These are phyloP conservation scores for Osmanthus fragrans DNA, from an alignment of 257 asterid species.

Conservation along the genomic window DNA sequence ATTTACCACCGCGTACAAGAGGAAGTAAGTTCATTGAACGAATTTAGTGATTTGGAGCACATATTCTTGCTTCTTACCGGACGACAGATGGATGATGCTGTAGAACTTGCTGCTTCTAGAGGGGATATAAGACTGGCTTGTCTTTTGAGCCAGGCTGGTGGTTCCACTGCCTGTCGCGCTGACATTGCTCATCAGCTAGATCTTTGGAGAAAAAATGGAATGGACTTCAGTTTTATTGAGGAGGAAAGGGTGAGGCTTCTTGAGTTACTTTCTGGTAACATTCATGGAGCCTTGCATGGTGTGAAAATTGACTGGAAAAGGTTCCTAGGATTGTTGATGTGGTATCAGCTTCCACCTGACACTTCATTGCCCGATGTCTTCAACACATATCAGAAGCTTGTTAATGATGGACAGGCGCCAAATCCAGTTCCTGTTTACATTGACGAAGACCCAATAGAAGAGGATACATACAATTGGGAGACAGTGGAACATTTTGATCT, in stretches of 20 bases:
- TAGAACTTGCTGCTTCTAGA: constrained; percentile 89
- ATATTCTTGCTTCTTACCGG: constrained; percentile 89
- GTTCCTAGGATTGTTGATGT: constrained; percentile 89
- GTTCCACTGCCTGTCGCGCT: constrained; percentile 62
- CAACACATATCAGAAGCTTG: constrained; percentile 79
- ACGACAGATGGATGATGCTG: constrained; percentile 87
- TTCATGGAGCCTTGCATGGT: constrained; percentile 65
- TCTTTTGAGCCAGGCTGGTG: constrained; percentile 93
- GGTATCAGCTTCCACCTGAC: constrained; percentile 94
- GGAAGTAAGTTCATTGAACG: constrained; percentile 72
- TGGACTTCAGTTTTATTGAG: constrained; percentile 88
- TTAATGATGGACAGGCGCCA: constrained; percentile 83
- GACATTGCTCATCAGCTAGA: constrained; percentile 79
- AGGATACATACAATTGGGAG: constrained; percentile 37
- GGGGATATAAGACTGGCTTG: constrained; percentile 97
- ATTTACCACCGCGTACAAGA: constrained; percentile 88
- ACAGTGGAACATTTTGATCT: constrained; percentile 70
- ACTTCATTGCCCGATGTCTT: constrained; percentile 69
- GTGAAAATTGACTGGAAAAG: constrained; percentile 94
- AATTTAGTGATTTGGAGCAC: constrained; percentile 68
- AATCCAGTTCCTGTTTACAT: constrained; percentile 90
- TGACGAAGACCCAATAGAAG: constrained; percentile 80
- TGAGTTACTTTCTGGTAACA: constrained; percentile 91
- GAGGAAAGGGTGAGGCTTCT: constrained; percentile 74
- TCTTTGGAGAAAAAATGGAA: constrained; percentile 86